A percentile compares a stretch with the other conserved stretches of the same genome.
These are phyloP conservation scores for Shiraia bambusicola DNA, from an alignment of 2,329 filamentous ascomycete genomes.

Conservation along the genomic window DNA sequence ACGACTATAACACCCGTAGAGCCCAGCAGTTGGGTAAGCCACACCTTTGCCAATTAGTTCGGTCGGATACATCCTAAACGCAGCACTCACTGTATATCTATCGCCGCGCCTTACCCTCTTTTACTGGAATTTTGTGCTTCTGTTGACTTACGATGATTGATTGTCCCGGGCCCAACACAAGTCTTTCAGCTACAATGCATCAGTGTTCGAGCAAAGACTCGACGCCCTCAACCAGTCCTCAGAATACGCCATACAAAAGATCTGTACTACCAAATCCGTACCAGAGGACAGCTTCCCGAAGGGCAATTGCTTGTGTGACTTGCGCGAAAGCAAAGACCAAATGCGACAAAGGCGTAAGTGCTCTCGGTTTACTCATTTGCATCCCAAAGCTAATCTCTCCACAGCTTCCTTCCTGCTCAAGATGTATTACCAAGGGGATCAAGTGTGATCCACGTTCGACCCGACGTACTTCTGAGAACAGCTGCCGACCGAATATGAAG, in stretches of 20 bases:
- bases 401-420: conserved; percentile 41
- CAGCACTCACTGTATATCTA: conserved; percentile 6
- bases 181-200: conserved; percentile 17
- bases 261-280: conserved; percentile 28
- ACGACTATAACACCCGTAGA: conserved; percentile 30
- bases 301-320: conserved; percentile 44
- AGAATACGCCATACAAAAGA: conserved; percentile 13
- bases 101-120: conserved; percentile 6
- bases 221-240: conserved; percentile 12
- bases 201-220: conserved; percentile 13
- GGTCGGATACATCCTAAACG: neutral
- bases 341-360: conserved; percentile 40
- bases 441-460: conserved; percentile 41
- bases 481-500: conserved; percentile 29
- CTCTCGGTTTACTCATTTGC: too few species aligned
- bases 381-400: neutral
- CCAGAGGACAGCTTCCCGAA: conserved; percentile 33
- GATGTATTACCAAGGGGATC: conserved; percentile 40
- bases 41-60: conserved; percentile 5
- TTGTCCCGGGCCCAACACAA: neutral
- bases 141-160: neutral
- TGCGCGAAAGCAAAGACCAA: conserved; percentile 45
- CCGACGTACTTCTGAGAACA: conserved; percentile 40
- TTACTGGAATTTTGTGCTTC: conserved; percentile 6
- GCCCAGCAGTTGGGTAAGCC: conserved; percentile 22